Evolutionary conservation across 139 green algal genomes (phyloP).

Genomic region (Coccomyxa sp.): DNA sequence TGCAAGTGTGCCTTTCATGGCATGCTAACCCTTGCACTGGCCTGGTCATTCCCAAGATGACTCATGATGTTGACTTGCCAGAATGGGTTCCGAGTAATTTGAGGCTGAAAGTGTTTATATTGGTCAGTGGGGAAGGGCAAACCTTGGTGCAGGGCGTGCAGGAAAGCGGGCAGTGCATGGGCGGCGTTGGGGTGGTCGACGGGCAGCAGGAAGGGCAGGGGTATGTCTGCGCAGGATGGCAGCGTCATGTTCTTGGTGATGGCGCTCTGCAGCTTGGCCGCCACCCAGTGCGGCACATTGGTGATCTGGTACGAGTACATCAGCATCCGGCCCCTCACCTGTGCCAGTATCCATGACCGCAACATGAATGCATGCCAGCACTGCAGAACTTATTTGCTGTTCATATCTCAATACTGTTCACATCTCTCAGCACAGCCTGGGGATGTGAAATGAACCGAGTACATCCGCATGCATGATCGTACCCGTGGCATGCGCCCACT

Average conservation of each 20-base stretch:
- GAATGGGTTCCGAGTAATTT: not conserved
- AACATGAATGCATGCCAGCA: not conserved
- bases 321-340: constrained; percentile 43
- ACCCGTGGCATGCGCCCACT: not conserved
- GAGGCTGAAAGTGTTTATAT: not conserved
- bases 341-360: not conserved
- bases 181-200: constrained; percentile 16
- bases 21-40: not conserved
- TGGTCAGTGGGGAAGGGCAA: not conserved
- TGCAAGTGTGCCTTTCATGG: not conserved
- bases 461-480: not conserved
- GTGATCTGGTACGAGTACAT: constrained; percentile 38
- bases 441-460: not conserved
- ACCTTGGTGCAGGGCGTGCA: not conserved
- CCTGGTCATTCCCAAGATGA: not conserved
- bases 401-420: not conserved
- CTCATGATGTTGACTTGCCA: not conserved
- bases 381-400: too few species aligned
- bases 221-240: constrained; percentile 38
- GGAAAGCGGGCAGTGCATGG: constrained; percentile 11
- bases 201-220: constrained; percentile 28
- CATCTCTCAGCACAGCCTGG: not conserved
- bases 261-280: constrained; percentile 29
- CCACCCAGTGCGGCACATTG: constrained; percentile 38
- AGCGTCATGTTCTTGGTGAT: constrained; percentile 51